Percentiles rank a stretch among this genome's conserved stretches.
Evolutionary conservation across 2,329 filamentous ascomycete species (phyloP).

Genomic region (Monosporascus sp.): DNA sequence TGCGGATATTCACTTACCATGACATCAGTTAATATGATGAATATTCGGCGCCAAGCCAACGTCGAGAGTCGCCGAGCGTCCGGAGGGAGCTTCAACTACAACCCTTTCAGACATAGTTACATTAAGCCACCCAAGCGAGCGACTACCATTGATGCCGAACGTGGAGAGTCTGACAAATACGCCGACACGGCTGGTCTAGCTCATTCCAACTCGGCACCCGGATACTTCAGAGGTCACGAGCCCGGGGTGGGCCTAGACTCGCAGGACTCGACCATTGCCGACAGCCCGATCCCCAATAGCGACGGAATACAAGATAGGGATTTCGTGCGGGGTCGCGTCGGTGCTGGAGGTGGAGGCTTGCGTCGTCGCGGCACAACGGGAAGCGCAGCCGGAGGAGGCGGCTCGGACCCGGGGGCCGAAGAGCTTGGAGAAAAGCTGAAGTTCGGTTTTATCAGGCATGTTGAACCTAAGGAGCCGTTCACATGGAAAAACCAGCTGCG

Average conservation of each 20-base stretch:
- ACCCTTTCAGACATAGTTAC: not conserved
- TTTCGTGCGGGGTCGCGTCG: conserved; percentile 7
- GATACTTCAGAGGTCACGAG: not conserved
- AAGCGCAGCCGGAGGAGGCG: conserved; percentile 19
- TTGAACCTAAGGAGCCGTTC: conserved; percentile 49
- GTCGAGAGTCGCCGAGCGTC: not conserved
- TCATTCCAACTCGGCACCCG: not conserved
- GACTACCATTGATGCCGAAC: not conserved
- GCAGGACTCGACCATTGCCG: conserved; percentile 11
- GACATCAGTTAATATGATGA: not conserved
- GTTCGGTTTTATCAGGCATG: conserved; percentile 36
- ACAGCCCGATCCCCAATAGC: not conserved
- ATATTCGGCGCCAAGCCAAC: not conserved
- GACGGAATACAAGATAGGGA: conserved; percentile 2
- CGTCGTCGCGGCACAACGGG: not conserved
- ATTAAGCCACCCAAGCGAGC: not conserved
- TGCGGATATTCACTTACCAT: not conserved
- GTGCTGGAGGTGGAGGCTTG: not conserved
- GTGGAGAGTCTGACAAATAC: not conserved
- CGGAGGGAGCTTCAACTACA: not conserved
- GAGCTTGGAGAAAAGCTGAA: conserved; percentile 37
- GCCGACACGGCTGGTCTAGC: not conserved
- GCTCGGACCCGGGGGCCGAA: conserved; percentile 23
- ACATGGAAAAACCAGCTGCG: conserved; percentile 62
- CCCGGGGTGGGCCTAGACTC: conserved; percentile 11